A percentile compares a stretch with the other conserved stretches of the same genome.
phyloP scores from a whole-genome alignment of 305 asterid genomes.

The Ajuga reptans region DNA sequence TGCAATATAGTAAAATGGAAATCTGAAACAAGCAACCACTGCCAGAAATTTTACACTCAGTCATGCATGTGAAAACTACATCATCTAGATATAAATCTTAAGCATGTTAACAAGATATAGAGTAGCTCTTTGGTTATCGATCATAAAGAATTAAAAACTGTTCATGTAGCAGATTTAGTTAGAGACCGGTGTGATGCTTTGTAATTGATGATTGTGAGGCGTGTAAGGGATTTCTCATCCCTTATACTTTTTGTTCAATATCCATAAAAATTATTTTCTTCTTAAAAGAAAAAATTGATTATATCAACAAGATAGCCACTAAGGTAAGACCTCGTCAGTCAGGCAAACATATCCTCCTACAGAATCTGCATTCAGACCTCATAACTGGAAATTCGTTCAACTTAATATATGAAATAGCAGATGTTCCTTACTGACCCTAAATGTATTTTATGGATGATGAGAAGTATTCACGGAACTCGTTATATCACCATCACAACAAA shows the following conservation, averaged over 20 bases:
- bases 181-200: too few relatives aligned
- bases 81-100: conserved; percentile 6
- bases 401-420: not conserved
- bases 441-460: not conserved
- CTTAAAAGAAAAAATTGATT: not conserved
- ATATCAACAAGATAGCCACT: conserved; percentile 3
- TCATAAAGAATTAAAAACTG: too few relatives aligned
- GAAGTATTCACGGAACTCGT: not conserved
- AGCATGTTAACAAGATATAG: too few relatives aligned
- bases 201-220: too few relatives aligned
- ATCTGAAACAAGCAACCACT: not conserved
- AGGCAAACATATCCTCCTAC: conserved; percentile 8
- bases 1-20: not conserved
- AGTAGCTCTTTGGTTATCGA: too few relatives aligned
- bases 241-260: too few relatives aligned
- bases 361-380: not conserved
- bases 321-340: not conserved
- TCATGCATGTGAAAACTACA: conserved; percentile 7
- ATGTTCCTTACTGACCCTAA: not conserved
- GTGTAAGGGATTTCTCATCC: too few relatives aligned
- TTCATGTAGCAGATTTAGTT: too few relatives aligned
- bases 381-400: not conserved
- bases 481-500: not conserved
- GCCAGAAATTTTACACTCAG: not conserved
- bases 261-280: too few relatives aligned